These are phyloP conservation scores for Ophiostoma populinum DNA, from an alignment of 2,329 filamentous ascomycete species.

Conservation along the genomic window DNA sequence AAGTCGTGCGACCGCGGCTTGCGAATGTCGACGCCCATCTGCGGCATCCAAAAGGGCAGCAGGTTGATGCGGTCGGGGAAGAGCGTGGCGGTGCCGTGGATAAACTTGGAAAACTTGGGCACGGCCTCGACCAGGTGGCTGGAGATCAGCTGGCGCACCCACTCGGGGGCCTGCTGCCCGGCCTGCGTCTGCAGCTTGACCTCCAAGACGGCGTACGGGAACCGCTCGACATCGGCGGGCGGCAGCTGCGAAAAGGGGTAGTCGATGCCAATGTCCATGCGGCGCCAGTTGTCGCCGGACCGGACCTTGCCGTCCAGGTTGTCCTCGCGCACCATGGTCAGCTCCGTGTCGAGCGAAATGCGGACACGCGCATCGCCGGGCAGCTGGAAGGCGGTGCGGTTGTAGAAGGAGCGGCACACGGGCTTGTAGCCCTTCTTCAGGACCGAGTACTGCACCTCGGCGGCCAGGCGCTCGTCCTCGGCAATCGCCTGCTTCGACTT, in stretches of 20 bases:
- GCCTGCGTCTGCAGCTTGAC: constrained; percentile 95
- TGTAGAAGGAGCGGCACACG: constrained; percentile 91
- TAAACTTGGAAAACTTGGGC: constrained; percentile 98
- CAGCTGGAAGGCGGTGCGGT: constrained; percentile 93
- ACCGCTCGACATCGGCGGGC: constrained; percentile 67
- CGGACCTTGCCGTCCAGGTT: constrained; percentile 69
- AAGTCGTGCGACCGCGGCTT: constrained; percentile 82
- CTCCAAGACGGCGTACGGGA: constrained; percentile 90
- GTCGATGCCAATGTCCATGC: constrained; percentile 95
- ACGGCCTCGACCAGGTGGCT: constrained; percentile 97
- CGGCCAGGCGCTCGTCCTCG: constrained; percentile 74
- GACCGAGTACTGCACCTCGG: constrained; percentile 85
- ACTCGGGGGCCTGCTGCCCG: constrained; percentile 87
- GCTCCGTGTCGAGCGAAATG: constrained; percentile 89
- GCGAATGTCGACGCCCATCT: constrained; percentile 95
- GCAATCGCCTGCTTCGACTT: constrained; percentile 84
- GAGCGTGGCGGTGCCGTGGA: constrained; percentile 78
- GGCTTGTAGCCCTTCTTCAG: constrained; percentile 75
- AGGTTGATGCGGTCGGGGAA: constrained; percentile 80
- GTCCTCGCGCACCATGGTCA: constrained; percentile 90
- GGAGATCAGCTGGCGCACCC: constrained; percentile 83
- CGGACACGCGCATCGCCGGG: constrained; percentile 90
- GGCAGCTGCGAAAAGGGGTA: constrained; percentile 85
- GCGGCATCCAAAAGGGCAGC: constrained; percentile 91
- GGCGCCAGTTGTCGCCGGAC: constrained; percentile 79